phyloP scores from a whole-genome alignment of 2,329 filamentous ascomycete genomes.

The Fusarium verrucosum region DNA sequence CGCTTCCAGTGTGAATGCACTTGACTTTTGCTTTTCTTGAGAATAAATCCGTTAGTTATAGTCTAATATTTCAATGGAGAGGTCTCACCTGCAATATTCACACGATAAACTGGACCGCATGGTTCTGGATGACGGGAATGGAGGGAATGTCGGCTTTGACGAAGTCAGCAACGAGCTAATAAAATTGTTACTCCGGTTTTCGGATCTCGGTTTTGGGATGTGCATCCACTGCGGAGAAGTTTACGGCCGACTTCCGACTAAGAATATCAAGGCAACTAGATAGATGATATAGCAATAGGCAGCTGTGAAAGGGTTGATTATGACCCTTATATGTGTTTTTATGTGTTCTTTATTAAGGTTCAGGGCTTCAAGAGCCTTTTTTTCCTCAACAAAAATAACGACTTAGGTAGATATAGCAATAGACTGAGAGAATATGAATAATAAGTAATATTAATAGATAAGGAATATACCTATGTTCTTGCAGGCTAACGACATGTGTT shows the following conservation, averaged over 20 bases:
- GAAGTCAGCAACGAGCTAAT: background rate
- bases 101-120: constrained; percentile 50
- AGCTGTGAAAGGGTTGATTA: no score
- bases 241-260: constrained; percentile 1
- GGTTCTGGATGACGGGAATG: background rate
- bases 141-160: constrained; percentile 20
- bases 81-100: constrained; percentile 46
- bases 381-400: no score
- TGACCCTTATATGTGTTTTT: no score
- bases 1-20: constrained; percentile 46
- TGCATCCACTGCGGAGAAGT: background rate
- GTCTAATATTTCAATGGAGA: rapidly evolving
- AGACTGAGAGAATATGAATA: background rate
- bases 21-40: constrained; percentile 50
- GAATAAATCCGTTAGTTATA: rapidly evolving
- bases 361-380: no score
- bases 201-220: constrained; percentile 10
- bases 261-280: background rate
- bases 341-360: no score
- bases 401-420: no score
- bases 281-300: no score
- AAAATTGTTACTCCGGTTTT: constrained; percentile 3
- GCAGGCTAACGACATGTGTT: background rate
- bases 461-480: no score
- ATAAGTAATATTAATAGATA: background rate